phyloP scores from a whole-genome alignment of 2,329 filamentous ascomycete genomes.

The Polytolypa hystricis region DNA sequence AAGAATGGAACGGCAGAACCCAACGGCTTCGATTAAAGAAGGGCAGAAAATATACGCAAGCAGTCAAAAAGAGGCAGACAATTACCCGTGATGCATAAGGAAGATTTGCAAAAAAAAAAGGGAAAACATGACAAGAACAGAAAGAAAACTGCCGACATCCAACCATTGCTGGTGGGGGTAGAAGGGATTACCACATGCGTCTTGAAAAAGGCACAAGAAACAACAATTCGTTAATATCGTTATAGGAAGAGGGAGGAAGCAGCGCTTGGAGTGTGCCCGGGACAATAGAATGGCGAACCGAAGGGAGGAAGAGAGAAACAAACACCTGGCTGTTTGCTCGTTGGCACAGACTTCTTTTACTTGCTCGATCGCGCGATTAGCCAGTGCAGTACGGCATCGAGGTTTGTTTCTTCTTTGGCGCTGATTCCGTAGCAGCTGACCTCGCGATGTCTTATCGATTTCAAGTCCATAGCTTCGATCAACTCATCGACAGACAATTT shows the following conservation, averaged over 20 bases:
- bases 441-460: slow-evolving; percentile 78
- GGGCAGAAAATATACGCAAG: not conserved
- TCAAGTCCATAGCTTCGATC: slow-evolving; percentile 85
- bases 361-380: slow-evolving; percentile 79
- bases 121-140: not conserved
- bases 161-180: not conserved
- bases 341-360: slow-evolving; percentile 32
- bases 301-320: not conserved
- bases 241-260: too few species aligned
- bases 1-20: not conserved
- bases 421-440: slow-evolving; percentile 98
- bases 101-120: not conserved
- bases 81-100: not conserved
- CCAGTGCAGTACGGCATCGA: slow-evolving; percentile 94
- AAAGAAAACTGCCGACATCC: not conserved
- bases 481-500: slow-evolving; percentile 89
- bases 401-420: slow-evolving; percentile 96
- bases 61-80: not conserved
- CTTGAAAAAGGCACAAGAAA: slow-evolving; percentile 1
- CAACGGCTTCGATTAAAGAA: not conserved
- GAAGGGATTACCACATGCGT: slow-evolving; percentile 1
- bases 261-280: not conserved
- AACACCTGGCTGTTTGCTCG: slow-evolving; percentile 9
- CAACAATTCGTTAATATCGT: too few species aligned
- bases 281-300: not conserved